Percentiles rank a stretch among this genome's conserved stretches.
Evolutionary conservation across 2,329 filamentous ascomycete species (phyloP).

Genomic region (Fusarium sp.): DNA sequence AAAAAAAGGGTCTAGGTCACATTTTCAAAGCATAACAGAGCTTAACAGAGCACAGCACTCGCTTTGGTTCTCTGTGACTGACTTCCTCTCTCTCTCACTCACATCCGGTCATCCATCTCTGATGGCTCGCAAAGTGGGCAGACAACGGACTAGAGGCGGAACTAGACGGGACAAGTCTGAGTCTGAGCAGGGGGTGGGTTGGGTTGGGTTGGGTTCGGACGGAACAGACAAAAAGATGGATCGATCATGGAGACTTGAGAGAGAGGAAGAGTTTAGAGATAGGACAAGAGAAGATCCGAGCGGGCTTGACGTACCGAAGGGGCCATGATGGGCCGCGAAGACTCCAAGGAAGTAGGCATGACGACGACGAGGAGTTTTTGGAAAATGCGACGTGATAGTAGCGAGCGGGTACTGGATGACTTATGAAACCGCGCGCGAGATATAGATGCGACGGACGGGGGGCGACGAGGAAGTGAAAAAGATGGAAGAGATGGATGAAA

Average conservation of each 20-base stretch:
- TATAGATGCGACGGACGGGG: background rate
- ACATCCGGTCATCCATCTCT: slow-evolving; percentile 14
- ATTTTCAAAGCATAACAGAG: slow-evolving; percentile 11
- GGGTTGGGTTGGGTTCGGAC: background rate
- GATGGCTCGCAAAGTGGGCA: slow-evolving; percentile 34
- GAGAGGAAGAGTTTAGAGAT: too few species aligned
- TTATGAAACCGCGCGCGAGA: slow-evolving; percentile 27
- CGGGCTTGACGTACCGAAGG: slow-evolving; percentile 66
- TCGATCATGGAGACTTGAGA: slow-evolving; percentile 1
- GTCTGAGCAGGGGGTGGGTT: slow-evolving; percentile 15
- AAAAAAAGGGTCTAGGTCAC: slow-evolving; percentile 18
- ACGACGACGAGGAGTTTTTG: slow-evolving; percentile 19
- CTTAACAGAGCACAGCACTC: too few species aligned
- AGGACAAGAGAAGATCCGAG: slow-evolving; percentile 30
- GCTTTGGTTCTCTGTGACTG: slow-evolving; percentile 2
- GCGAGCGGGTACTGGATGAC: slow-evolving; percentile 20
- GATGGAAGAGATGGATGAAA: slow-evolving; percentile 8
- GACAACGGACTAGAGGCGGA: slow-evolving; percentile 31
- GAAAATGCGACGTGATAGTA: slow-evolving; percentile 38
- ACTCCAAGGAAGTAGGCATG: slow-evolving; percentile 72
- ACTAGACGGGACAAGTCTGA: slow-evolving; percentile 28
- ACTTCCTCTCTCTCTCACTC: background rate
- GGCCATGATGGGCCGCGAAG: slow-evolving; percentile 72
- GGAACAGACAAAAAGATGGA: background rate
- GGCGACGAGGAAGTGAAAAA: slow-evolving; percentile 12